These are phyloP conservation scores for Brassica carinata DNA, from an alignment of 345 rosid species.

Conservation along the genomic window DNA sequence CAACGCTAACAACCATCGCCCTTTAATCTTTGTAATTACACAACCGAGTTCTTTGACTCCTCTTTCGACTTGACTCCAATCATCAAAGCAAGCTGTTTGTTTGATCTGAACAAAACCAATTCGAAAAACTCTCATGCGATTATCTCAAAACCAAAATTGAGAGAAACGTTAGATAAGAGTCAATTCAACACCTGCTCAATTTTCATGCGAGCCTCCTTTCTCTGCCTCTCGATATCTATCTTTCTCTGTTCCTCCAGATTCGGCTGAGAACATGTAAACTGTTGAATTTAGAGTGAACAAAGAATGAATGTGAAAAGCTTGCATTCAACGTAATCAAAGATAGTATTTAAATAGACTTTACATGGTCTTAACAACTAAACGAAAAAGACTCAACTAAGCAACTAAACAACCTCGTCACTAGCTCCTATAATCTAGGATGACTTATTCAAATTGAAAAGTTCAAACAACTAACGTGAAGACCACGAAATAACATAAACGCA, in stretches of 20 bases:
- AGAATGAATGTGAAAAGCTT: too few species aligned
- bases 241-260: neutral
- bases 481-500: too few species aligned
- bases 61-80: neutral
- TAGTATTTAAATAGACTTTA: too few species aligned
- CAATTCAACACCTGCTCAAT: neutral
- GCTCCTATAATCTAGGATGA: too few species aligned
- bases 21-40: neutral
- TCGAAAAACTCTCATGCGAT: neutral
- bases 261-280: too few species aligned
- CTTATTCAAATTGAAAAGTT: too few species aligned
- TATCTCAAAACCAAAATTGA: neutral
- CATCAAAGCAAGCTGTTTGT: neutral
- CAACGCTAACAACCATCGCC: neutral
- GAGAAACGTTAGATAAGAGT: neutral
- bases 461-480: too few species aligned
- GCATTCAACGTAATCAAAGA: too few species aligned
- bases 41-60: neutral
- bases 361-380: too few species aligned
- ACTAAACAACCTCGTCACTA: too few species aligned
- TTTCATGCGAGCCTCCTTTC: neutral
- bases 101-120: neutral
- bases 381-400: too few species aligned
- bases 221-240: neutral
- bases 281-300: too few species aligned